Base-by-base conservation (phyloP, 805 yeast genomes). In the Saturnispora kantuleensis region DNA sequence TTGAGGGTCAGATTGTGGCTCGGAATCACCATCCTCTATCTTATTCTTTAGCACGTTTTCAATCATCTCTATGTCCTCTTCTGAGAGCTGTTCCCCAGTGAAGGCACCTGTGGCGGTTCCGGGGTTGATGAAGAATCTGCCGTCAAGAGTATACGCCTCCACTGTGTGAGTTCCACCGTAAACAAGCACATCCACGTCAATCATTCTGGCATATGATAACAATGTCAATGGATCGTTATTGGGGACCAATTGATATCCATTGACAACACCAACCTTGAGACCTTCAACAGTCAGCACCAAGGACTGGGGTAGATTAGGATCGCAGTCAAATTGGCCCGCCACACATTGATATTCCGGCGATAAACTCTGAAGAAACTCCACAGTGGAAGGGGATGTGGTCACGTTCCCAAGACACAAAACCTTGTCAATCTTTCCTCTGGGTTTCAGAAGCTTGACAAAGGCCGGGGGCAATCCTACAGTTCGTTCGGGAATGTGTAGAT, bases 91-190 rank as follows among this genome's bases (percentile, higher is more conserved):
- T 55, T 79, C 81, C 30, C 84, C 73, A 36, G 74, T 73, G 52
- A 74, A 77, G 0, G 97, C 96, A 21, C 98, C 98, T 0, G 97
- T 89, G 35, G 95, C 95, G 58, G 95, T 83, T 0, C 98, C 98
- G 0, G 98, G 97, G 60, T 86, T 90, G n/a, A 93, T 74, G 57
- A 93, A 93, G 60, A 89, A 86, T 63, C 85, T 86, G 17, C 94
- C 95, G 52, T 88, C 97, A 47, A 89, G 66, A 9, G 93, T 84
- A 57, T 88, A 90, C 0, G 97, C 96, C 58, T 90, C 97, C 4
- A 87, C 94, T 51, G 79, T 77, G 59, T 87, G 95, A 2, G 95
- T 83, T 0, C 96, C 95, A 11, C 97, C 97, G 84, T 93, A 87
- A 11, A 93, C 69, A 52, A 93, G 67, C 5, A 93, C 75, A 62